Conservation (phyloP, 179 eudicot species). For the Carnegiea gigantea region DNA sequence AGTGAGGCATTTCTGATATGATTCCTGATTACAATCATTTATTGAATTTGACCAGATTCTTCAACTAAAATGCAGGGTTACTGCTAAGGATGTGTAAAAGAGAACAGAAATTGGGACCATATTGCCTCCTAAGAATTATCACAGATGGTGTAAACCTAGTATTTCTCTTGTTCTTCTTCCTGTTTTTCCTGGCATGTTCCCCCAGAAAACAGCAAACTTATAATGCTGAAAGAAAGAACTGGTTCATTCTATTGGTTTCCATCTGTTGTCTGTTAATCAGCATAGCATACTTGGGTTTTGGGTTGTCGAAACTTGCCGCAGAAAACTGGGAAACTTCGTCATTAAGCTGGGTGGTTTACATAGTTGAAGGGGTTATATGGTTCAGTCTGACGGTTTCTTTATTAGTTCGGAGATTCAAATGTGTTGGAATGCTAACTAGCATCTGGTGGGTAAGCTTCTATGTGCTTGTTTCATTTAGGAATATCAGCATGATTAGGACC, state of each 20-base stretch:
- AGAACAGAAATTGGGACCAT: constrained; percentile 26
- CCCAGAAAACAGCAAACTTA: constrained; percentile 5
- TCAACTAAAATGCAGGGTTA: constrained; percentile 30
- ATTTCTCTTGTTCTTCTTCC: constrained; percentile 29
- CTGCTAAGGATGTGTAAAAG: constrained; percentile 36
- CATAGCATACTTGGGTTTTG: constrained; percentile 34
- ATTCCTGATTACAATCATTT: background rate
- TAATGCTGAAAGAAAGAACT: constrained; percentile 26
- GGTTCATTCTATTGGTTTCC: constrained; percentile 30
- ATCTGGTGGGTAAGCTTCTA: constrained; percentile 58
- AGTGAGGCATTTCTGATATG: background rate
- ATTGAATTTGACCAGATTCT: background rate
- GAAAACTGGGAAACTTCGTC: constrained; percentile 17
- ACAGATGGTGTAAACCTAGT: constrained; percentile 43
- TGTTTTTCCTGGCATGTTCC: constrained; percentile 24
- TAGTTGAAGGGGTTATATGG: constrained; percentile 25
- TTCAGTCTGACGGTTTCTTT: constrained; percentile 32
- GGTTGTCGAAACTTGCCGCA: constrained; percentile 26
- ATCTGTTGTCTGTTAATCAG: constrained; percentile 42
- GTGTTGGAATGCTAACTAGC: constrained; percentile 34
- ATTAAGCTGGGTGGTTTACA: constrained; percentile 23
- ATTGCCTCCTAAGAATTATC: constrained; percentile 34
- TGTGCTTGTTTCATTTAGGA: constrained; percentile 40
- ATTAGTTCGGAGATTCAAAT: constrained; percentile 34
- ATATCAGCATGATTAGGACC: constrained; percentile 28